These are phyloP conservation scores for Balakata baccata DNA, from an alignment of 345 rosid species.

Conservation along the genomic window DNA sequence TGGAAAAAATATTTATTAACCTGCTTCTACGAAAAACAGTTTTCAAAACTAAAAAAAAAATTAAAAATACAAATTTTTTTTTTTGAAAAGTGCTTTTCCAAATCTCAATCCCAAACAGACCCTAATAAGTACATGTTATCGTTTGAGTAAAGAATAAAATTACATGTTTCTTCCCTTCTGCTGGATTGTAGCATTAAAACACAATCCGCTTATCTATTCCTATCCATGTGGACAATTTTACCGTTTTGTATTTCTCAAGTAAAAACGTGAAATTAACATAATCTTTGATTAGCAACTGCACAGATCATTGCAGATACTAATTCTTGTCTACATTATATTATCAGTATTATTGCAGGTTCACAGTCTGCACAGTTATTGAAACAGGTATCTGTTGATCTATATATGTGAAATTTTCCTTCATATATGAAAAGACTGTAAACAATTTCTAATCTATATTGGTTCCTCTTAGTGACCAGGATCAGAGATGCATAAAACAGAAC, in stretches of 20 bases:
- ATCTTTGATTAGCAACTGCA: not conserved
- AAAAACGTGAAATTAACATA: not conserved
- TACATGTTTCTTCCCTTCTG: not conserved
- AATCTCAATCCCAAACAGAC: too few species aligned
- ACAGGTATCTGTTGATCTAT: not conserved
- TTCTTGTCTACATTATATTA: too few species aligned
- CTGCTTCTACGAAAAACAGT: too few species aligned
- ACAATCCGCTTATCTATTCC: not conserved
- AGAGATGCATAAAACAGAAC: constrained; percentile 1
- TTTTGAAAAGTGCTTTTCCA: too few species aligned
- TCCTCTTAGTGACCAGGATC: not conserved
- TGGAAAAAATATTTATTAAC: too few species aligned
- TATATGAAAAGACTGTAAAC: not conserved
- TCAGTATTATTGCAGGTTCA: not conserved
- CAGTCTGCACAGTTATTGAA: not conserved
- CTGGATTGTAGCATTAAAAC: not conserved
- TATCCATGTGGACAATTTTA: not conserved
- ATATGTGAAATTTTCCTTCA: not conserved
- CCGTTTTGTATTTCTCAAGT: not conserved
- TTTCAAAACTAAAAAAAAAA: too few species aligned
- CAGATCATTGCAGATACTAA: not conserved
- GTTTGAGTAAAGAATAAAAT: not conserved
- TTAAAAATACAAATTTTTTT: too few species aligned
- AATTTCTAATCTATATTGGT: not conserved
- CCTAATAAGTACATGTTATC: not conserved